These are phyloP conservation scores for Epithele typhae DNA, from an alignment of 768 basidiomycete species.

Conservation along the genomic window DNA sequence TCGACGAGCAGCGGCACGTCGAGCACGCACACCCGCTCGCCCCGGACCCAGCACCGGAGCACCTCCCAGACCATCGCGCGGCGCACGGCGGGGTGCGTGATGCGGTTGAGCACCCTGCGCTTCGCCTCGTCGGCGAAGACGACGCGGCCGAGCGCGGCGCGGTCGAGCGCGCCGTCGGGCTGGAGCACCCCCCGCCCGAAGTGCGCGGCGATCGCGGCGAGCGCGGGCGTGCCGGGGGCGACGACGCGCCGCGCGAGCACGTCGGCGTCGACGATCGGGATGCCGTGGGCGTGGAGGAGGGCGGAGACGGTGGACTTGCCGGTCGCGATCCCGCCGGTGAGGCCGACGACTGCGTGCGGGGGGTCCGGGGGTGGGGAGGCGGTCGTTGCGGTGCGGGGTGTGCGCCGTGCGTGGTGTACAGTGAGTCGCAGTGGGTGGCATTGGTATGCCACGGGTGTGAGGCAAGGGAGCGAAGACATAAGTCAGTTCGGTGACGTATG, in stretches of 20 bases:
- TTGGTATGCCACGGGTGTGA: too few relatives aligned
- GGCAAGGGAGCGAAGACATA: too few relatives aligned
- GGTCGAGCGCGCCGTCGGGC: constrained; percentile 69
- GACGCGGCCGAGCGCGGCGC: constrained; percentile 77
- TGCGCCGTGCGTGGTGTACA: too few relatives aligned
- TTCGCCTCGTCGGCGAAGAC: constrained; percentile 77
- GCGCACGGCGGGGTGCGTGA: constrained; percentile 90
- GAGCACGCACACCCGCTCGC: constrained; percentile 74
- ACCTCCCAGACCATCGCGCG: constrained; percentile 70
- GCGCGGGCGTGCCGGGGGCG: constrained; percentile 73
- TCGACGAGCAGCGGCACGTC: constrained; percentile 95
- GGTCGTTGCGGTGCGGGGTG: not conserved
- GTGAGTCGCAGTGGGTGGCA: not conserved
- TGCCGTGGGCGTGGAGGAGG: constrained; percentile 55
- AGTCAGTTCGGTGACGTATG: too few relatives aligned
- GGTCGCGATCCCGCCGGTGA: constrained; percentile 95
- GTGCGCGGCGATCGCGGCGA: constrained; percentile 55
- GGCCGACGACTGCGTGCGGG: constrained; percentile 67
- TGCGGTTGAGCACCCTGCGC: constrained; percentile 70
- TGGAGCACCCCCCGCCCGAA: constrained; percentile 73
- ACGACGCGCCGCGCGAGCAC: constrained; percentile 83
- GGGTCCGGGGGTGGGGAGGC: not conserved
- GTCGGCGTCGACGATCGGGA: constrained; percentile 95
- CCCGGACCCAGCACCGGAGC: constrained; percentile 67
- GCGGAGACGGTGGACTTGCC: constrained; percentile 92